These are phyloP conservation scores for Colletotrichum orbiculare DNA, from an alignment of 2,329 filamentous ascomycete species.

Conservation along the genomic window DNA sequence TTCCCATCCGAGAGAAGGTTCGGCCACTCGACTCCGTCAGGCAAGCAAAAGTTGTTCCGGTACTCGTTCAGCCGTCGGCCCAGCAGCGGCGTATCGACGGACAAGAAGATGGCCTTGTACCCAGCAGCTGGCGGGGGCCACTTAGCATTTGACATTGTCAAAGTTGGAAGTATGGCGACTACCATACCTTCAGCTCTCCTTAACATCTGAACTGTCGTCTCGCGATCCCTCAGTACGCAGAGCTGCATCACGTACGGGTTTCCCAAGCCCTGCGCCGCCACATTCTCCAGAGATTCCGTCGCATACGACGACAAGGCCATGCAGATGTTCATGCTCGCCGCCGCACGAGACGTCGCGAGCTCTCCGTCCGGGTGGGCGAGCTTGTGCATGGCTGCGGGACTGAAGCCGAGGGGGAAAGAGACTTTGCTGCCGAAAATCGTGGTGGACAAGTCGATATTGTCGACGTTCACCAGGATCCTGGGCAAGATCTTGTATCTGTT, in stretches of 20 bases:
- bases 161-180: too few relatives aligned
- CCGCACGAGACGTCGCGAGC: conserved; percentile 61
- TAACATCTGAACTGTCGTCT: conserved; percentile 53
- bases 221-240: conserved; percentile 61
- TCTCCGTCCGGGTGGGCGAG: conserved; percentile 66
- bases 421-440: conserved; percentile 57
- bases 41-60: conserved; percentile 58
- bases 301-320: conserved; percentile 62
- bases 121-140: neutral
- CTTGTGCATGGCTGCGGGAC: conserved; percentile 65
- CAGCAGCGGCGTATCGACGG: conserved; percentile 64
- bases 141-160: too few relatives aligned
- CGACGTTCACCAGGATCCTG: conserved; percentile 55
- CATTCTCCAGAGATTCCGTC: conserved; percentile 57
- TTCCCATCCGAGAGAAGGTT: conserved; percentile 33
- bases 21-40: conserved; percentile 11
- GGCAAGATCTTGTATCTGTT: conserved; percentile 61
- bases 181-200: conserved; percentile 54
- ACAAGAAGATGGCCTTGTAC: conserved; percentile 65
- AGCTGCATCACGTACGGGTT: conserved; percentile 60
- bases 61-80: conserved; percentile 65
- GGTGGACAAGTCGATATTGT: conserved; percentile 50
- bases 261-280: conserved; percentile 50
- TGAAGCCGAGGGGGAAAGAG: conserved; percentile 63
- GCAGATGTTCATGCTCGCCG: conserved; percentile 40